Conservation (phyloP, 1,139 yeast genomes). For the Suhomyces choctaworum region DNA sequence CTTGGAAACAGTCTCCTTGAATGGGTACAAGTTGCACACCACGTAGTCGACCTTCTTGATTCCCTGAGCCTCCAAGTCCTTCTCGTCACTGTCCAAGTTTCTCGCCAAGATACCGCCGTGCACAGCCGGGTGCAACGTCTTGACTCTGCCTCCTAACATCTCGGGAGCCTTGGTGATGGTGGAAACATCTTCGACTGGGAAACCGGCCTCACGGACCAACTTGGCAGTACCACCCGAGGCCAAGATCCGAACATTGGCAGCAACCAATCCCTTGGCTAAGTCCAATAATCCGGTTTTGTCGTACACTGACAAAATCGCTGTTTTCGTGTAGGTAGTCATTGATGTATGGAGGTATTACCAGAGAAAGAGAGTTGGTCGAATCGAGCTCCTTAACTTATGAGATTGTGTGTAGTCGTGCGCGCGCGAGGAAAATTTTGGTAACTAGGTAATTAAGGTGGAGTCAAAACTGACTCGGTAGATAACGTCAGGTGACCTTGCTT, state of each 20-base stretch:
- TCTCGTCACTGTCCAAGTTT: slow-evolving; percentile 84
- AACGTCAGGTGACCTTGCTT: neutral
- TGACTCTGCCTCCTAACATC: slow-evolving; percentile 97
- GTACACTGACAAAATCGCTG: slow-evolving; percentile 95
- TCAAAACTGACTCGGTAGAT: slow-evolving; percentile 12
- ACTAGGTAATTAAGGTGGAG: slow-evolving; percentile 7
- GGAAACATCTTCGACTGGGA: slow-evolving; percentile 95
- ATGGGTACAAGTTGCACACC: slow-evolving; percentile 96
- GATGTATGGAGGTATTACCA: slow-evolving; percentile 1
- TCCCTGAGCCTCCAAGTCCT: slow-evolving; percentile 81
- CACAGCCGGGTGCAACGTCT: slow-evolving; percentile 97
- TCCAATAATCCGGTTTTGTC: slow-evolving; percentile 96
- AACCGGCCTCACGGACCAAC: slow-evolving; percentile 94
- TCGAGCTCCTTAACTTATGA: slow-evolving; percentile 2
- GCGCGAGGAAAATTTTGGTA: slow-evolving; percentile 1
- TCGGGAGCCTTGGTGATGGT: slow-evolving; percentile 97
- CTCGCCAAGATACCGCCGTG: slow-evolving; percentile 98
- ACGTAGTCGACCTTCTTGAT: slow-evolving; percentile 95
- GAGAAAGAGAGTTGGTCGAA: slow-evolving; percentile 1
- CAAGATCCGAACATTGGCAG: slow-evolving; percentile 83
- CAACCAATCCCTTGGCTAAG: slow-evolving; percentile 89
- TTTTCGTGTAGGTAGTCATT: slow-evolving; percentile 55
- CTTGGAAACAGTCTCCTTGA: slow-evolving; percentile 95
- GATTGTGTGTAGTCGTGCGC: slow-evolving; percentile 6
- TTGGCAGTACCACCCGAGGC: slow-evolving; percentile 98